Base-by-base conservation (phyloP, 306 rosid species). In the Gleditsia sinensis region DNA sequence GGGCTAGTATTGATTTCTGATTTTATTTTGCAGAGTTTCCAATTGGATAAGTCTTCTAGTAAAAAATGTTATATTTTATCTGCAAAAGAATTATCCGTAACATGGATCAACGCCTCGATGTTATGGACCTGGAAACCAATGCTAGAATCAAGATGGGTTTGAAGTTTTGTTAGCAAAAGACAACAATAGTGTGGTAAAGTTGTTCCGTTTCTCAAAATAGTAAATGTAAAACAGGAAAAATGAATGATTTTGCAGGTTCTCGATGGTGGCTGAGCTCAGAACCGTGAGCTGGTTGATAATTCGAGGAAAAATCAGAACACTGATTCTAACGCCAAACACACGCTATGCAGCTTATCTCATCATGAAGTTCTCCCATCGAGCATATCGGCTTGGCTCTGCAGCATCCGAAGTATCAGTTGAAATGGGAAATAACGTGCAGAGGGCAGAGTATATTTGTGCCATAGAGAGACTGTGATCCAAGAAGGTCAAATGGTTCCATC, bases 221-320 rank as follows among this genome's bases (percentile, higher is more conserved):
- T 24, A n/a, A 46, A 16, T 4, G 0, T 8, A 5, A 32, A 23
- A n/a, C 16, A 8, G 13, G 12, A 37, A 3, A 36, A 48, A 9
- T 19, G 8, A 6, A 27, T 39, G 13, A 33, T 78, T 25, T 30
- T 68, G 70, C 65, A 90, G 90, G 63, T 91, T 91, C n/a, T 2
- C 24, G 6, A 80, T 62, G 74, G 93, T 28, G 28, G 90, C 51
- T 10, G 86, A 84, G 75, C 90, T 91, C 0, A 86, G 80, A 82
- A 83, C 84, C 51, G 85, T 62, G 65, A 32, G 67, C 4, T 83
- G 90, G 93, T 63, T 91, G 43, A 88, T 88, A 78, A 88, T 91
- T 2, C 57, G 73, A 61, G 96, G 93, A 0, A 83, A 67, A 76
- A 85, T 88, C 0, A 75, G 70, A 40, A 83, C 82, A 1, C 4